phyloP scores from a whole-genome alignment of 176 grass and related monocot species.

The Tuctoria greenei region DNA sequence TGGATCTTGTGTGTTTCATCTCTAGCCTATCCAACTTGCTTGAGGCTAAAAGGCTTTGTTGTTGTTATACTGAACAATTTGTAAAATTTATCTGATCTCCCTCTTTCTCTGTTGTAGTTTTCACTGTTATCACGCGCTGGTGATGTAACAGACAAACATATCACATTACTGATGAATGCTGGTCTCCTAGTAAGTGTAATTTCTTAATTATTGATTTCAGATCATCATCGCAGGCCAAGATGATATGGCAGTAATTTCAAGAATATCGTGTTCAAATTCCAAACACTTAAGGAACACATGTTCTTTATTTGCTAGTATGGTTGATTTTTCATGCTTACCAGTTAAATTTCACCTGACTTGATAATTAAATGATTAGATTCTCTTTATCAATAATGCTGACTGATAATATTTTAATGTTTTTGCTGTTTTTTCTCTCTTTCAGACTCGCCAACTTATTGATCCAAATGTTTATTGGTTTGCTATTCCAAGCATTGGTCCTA shows the following conservation, averaged over 20 bases:
- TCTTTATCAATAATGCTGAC: conserved; percentile 14
- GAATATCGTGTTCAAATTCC: conserved; percentile 9
- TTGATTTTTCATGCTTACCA: conserved; percentile 14
- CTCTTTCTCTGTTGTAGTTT: conserved; percentile 52
- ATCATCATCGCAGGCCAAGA: not conserved
- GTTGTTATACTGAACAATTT: not conserved
- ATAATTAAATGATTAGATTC: not conserved
- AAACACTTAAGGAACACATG: conserved; percentile 13
- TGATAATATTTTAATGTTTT: conserved; percentile 14
- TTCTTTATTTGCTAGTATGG: not conserved
- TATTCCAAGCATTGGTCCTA: conserved; percentile 71
- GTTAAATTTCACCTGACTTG: conserved; percentile 8
- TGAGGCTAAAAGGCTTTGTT: too few relatives aligned
- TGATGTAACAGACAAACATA: conserved; percentile 70
- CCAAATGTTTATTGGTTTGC: conserved; percentile 87
- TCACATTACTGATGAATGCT: conserved; percentile 73
- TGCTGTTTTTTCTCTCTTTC: conserved; percentile 23
- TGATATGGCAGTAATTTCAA: not conserved
- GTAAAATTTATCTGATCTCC: conserved; percentile 17
- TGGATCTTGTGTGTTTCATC: too few relatives aligned
- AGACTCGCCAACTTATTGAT: conserved; percentile 89
- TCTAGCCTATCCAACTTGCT: too few relatives aligned
- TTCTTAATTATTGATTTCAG: conserved; percentile 3
- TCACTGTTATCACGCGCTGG: conserved; percentile 69
- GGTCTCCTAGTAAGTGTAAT: conserved; percentile 77